Evolutionary conservation across 1,284 basidiomycete species (phyloP), one percentile per base, ranked within the genome.

Genomic region (Amylostereum chailletii): DNA sequence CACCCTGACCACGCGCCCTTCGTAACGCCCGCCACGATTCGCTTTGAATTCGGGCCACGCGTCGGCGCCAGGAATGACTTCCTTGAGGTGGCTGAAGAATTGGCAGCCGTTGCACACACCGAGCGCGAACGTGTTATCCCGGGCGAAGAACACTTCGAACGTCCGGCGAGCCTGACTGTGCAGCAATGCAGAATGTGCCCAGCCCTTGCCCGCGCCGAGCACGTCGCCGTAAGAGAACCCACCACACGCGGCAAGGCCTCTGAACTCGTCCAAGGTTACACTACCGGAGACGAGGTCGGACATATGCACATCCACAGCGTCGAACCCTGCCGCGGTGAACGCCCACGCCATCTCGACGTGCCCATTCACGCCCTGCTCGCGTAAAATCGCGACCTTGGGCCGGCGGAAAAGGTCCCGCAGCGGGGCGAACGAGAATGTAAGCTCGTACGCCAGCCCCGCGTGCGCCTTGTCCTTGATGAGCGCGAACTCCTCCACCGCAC

Each of bases 161-260:
- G 94, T 86, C 33, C 65, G 69, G 32, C 88, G 76, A 2, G 91
- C 90, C 2, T 65, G 71, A 32, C 76, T 70, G 67, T 97, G 87
- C 45, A 96, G 79, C 32, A 96, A 76, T 31, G 94, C 86, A 11
- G 93, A 94, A 64, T 94, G 86, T 4, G 95, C 94, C 96, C 96
- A 99, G 34, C 96, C 96, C 62, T 89, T 94, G 10, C 95, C 96
- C 4, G 96, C 95, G 36, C 96, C 95, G 7, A 99, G 79, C 9
- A 99, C 95, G 66, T 99, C 95, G 48, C 95, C 96, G 62, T 97
- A 99, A 8, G 94, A 97, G 76, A 99, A 99, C 4, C 95, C 95
- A 51, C 95, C 95, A 61, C 94, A 98, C 0, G 95, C 95, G 2
- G 90, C 95, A 48, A 99, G 65, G 50, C 96, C 96, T 36, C 80